Base-by-base conservation (phyloP, 768 basidiomycete genomes). In the Kwoniella shandongensis region DNA sequence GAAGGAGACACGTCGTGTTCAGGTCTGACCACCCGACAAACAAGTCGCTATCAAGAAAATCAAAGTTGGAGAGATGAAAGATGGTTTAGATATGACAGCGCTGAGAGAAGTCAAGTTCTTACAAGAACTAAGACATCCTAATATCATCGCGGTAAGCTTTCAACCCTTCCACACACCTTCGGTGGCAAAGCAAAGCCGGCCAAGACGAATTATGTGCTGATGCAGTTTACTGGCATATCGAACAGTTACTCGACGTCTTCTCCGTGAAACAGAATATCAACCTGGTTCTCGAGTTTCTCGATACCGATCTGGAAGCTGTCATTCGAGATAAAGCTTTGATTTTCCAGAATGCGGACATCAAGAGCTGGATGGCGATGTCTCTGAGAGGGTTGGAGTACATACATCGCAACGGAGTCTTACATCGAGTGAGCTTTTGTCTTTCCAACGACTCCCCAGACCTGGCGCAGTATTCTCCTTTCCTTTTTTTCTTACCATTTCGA, bases 291-390 rank as follows among this genome's bases (percentile, higher is more conserved):
- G 96, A 99, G 73, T 98, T 92, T 77, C 81, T 98, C 51, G 89
- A 94, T 66, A 92, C 89, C 25, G 96, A 99, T 78, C 81, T 99
- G 29, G 96, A 99, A 78, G 90, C 90, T 76, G 86, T 98, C 67
- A 97, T 99, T 76, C 91, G 91, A 71, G 93, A 99, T 77, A 83
- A 89, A 40, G 82, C 86, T 1, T 85, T 96, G 54, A 88, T 97
- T 22, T 97, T 99, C 75, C 81, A 92, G 29, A 88, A 90, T 3
- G 90, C 89, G 1, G 96, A 99, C 76, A 92, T 97, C 79, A 99
- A 99, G 77, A 87, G 88, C 62, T 99, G 96, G 94, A 90, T 96
- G 84, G 88, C 89, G 11, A 98, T 98, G 96, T 92, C 89, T 0
- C 85, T 98, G 71, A 85, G 92, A 38, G 96, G 96, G 1, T 81